Percentiles rank a stretch among this genome's conserved stretches.
Evolutionary conservation across 2,329 filamentous ascomycete species (phyloP).

Genomic region (Metarhizium guizhouense): DNA sequence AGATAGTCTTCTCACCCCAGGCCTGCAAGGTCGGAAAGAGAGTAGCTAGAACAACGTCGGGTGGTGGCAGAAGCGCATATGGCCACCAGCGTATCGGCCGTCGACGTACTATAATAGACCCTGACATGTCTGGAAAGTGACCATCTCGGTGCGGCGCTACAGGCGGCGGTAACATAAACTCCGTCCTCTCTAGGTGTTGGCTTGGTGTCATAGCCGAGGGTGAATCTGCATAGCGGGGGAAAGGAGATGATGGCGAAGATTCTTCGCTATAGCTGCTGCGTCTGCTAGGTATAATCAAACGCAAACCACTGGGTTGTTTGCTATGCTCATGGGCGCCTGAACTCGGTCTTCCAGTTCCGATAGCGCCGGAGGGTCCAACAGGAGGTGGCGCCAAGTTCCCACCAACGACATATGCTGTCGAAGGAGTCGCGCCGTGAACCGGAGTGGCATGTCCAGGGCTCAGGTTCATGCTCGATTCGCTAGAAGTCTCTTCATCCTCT

Average conservation of each 20-base stretch:
- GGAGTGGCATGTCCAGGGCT: slow-evolving; percentile 10
- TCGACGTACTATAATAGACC: slow-evolving; percentile 25
- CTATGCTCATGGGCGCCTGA: slow-evolving; percentile 1
- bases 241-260: slow-evolving; percentile 50
- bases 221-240: slow-evolving; percentile 59
- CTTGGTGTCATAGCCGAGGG: slow-evolving; percentile 35
- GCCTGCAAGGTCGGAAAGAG: slow-evolving; percentile 80
- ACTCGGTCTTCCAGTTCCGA: not conserved
- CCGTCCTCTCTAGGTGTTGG: slow-evolving; percentile 34
- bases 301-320: slow-evolving; percentile 19
- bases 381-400: slow-evolving; percentile 35
- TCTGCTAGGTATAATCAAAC: slow-evolving; percentile 39
- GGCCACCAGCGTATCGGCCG: slow-evolving; percentile 69
- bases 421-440: not conserved
- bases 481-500: not conserved
- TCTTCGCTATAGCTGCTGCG: slow-evolving; percentile 32
- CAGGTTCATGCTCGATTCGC: not conserved
- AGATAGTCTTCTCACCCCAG: slow-evolving; percentile 76
- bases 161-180: slow-evolving; percentile 43
- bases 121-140: slow-evolving; percentile 37
- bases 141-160: slow-evolving; percentile 30
- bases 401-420: slow-evolving; percentile 25
- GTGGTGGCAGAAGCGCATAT: slow-evolving; percentile 61
- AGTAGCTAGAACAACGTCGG: slow-evolving; percentile 60
- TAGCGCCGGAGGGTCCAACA: slow-evolving; percentile 12